phyloP scores from a whole-genome alignment of 2,329 filamentous ascomycete species.

The Pseudogymnoascus sp. region DNA sequence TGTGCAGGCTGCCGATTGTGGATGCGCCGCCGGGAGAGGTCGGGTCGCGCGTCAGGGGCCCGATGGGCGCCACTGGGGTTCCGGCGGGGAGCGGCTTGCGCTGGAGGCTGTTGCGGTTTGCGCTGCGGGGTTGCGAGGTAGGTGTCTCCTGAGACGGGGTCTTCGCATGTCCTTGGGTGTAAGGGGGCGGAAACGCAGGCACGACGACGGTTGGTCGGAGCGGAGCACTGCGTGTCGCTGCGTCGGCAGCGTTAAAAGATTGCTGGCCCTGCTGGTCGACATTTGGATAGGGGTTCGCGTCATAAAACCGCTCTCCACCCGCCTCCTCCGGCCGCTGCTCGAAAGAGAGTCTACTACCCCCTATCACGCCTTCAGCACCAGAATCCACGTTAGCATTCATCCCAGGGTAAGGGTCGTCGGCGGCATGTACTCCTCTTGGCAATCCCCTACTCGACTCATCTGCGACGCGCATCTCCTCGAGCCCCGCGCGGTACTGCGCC shows the following conservation, averaged over 20 bases:
- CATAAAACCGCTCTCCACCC: neutral
- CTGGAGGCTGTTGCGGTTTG: neutral
- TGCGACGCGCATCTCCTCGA: neutral
- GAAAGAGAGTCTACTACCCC: constrained; percentile 23
- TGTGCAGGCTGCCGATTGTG: neutral
- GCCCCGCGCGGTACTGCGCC: neutral
- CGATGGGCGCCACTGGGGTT: neutral
- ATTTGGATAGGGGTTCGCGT: no score
- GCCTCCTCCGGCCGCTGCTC: constrained; percentile 13
- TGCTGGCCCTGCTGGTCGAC: no score
- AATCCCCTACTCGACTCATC: neutral
- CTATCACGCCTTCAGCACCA: constrained; percentile 27
- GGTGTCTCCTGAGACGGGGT: neutral
- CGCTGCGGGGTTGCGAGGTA: neutral
- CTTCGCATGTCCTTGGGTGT: neutral
- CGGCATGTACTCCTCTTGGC: constrained; percentile 31
- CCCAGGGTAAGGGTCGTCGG: constrained; percentile 24
- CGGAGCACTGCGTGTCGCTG: neutral
- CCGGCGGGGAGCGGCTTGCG: neutral
- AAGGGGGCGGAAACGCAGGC: neutral
- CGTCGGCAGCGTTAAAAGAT: no score
- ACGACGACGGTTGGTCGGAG: neutral
- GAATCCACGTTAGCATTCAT: constrained; percentile 25
- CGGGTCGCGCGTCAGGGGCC: neutral
- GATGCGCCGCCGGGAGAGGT: neutral